Conservation (phyloP, 345 rosid genomes). For the Boechera retrofracta region DNA sequence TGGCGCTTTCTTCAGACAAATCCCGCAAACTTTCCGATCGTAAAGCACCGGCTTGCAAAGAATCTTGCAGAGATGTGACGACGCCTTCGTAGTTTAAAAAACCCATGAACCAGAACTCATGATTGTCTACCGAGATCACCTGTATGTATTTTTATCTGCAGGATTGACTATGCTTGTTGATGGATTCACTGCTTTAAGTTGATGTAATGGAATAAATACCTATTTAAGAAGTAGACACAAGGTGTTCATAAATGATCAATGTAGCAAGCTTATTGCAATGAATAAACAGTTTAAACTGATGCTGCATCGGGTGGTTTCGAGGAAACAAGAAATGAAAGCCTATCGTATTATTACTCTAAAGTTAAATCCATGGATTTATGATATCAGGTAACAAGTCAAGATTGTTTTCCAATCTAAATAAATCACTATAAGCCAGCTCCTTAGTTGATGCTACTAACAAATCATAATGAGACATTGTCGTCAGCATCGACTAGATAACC, state of each 20-base stretch:
- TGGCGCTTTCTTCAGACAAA: slow-evolving; percentile 81
- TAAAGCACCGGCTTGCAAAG: slow-evolving; percentile 37
- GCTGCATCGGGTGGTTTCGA: not conserved
- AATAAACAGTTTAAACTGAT: not conserved
- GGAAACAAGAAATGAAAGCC: slow-evolving; percentile 4
- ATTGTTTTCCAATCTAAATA: not conserved
- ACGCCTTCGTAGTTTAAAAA: slow-evolving; percentile 63
- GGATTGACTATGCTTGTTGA: slow-evolving; percentile 63
- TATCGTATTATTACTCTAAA: not conserved
- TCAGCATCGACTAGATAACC: not conserved
- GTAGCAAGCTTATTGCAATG: not conserved
- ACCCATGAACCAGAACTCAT: slow-evolving; percentile 80
- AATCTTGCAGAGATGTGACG: slow-evolving; percentile 23
- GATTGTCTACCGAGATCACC: slow-evolving; percentile 60
- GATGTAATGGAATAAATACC: slow-evolving; percentile 74
- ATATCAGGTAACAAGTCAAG: not conserved
- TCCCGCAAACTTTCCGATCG: slow-evolving; percentile 61
- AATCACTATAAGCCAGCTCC: slow-evolving; percentile 1
- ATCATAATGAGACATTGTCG: not conserved
- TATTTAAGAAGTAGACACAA: slow-evolving; percentile 40
- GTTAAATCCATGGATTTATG: not conserved
- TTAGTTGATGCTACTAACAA: not conserved
- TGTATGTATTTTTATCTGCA: slow-evolving; percentile 64
- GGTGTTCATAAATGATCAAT: not conserved
- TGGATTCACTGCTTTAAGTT: slow-evolving; percentile 68